Evolutionary conservation across 2,329 filamentous ascomycete genomes (phyloP).

Genomic region (Chrysoporthe deuterocubensis): DNA sequence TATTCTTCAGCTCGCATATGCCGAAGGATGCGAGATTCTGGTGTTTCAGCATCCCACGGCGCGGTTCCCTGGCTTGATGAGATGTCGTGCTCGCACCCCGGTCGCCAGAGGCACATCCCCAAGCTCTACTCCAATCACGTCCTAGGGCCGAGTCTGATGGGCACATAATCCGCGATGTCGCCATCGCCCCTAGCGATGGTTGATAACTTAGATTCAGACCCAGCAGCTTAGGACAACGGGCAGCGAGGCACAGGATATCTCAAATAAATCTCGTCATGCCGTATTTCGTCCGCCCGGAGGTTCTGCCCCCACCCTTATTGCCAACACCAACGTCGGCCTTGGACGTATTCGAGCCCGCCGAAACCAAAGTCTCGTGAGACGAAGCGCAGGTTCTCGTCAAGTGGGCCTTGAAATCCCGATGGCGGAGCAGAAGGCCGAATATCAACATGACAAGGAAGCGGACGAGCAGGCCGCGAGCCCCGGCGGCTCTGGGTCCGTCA

Average conservation of each 20-base stretch:
- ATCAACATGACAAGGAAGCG: constrained; percentile 17
- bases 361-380: neutral
- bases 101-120: neutral
- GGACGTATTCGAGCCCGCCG: neutral
- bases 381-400: neutral
- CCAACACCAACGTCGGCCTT: neutral
- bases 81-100: constrained; percentile 19
- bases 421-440: constrained; percentile 17
- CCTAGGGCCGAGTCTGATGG: neutral
- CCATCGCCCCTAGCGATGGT: constrained; percentile 29
- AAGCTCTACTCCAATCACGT: constrained; percentile 16
- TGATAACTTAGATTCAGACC: constrained; percentile 6
- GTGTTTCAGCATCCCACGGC: neutral
- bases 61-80: neutral
- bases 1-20: neutral
- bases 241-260: neutral
- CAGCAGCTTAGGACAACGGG: neutral
- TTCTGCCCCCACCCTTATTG: neutral
- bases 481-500: constrained; percentile 13
- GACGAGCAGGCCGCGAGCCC: constrained; percentile 6
- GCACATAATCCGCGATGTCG: constrained; percentile 22
- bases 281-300: neutral
- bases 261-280: neutral
- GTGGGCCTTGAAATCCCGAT: neutral
- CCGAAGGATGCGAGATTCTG: neutral